Base-by-base conservation (phyloP, 2,329 filamentous ascomycete genomes). In the Monosporascus cannonballus region DNA sequence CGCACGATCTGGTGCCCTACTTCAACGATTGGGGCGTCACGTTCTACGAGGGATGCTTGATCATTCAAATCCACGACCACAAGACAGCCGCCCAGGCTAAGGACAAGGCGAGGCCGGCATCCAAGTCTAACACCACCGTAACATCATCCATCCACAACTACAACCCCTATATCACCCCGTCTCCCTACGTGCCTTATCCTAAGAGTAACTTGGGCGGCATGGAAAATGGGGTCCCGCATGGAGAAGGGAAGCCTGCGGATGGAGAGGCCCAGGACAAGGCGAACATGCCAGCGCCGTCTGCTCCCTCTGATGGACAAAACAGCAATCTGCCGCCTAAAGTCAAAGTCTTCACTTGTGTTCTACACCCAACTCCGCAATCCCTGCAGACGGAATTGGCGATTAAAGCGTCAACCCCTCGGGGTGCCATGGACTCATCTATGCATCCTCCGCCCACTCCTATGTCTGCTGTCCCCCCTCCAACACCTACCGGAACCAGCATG, bases 11-110 rank as follows among this genome's bases (percentile, higher is more conserved):
- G 67, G 74, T 97, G 11, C 84, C 87, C 47, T 87, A 93, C 60
- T 82, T 99, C 51, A 78, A 85, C 27, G 78, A 83, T 47, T 77
- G 78, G 18, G 83, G 84, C 20, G 87, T 96, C 15, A 78, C 80
- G 9, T 97, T 96, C 67, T 99, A 97, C 67, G 92, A 97, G 69
- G 91, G 89, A 34, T 96, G 93, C 65, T 79, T 99, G 53, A 97
- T 99, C 60, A 91, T 99, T 37, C 87, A 96, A 69, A 76, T 97
- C n/a, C 83, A 96, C 63, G 90, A 97, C 67, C 89, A 96, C 73
- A 89, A 88, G 63, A 84, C 86, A 0, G 75, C 75, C 42, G 77
- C 78, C 47, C 78, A 79, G 56, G 74, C 79, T 60, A 84, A 90
- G 65, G 83, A 81, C 59, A 76, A 76, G 61, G 73, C 74, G 52